A percentile compares a stretch with the other conserved stretches of the same genome.
These are phyloP conservation scores for Diplocarpon rosae DNA, from an alignment of 2,329 filamentous ascomycete species.

Conservation along the genomic window DNA sequence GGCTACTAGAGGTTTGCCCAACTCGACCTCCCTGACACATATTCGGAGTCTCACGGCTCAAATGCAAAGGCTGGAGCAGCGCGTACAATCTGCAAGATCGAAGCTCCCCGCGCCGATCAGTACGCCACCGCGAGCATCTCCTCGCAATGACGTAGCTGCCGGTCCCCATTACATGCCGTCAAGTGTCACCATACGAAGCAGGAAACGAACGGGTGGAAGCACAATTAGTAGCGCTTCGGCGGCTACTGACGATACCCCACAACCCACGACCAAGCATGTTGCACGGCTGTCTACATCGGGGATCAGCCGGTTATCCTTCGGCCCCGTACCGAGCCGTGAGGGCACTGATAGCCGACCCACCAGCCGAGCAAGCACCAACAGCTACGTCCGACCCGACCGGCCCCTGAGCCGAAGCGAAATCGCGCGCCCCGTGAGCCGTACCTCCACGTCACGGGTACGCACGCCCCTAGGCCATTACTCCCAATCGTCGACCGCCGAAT, in stretches of 20 bases:
- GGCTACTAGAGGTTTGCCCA: conserved; percentile 34
- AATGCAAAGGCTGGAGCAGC: conserved; percentile 91
- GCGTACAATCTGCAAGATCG: conserved; percentile 83
- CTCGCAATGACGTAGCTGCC: conserved; percentile 39
- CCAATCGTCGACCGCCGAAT: conserved; percentile 23
- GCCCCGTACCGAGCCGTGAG: conserved; percentile 44
- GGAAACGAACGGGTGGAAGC: conserved; percentile 52
- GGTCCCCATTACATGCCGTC: conserved; percentile 38
- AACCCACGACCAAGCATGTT: conserved; percentile 36
- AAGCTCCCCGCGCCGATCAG: conserved; percentile 74
- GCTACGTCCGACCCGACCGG: conserved; percentile 23
- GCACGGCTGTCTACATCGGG: conserved; percentile 50
- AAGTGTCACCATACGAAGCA: conserved; percentile 54
- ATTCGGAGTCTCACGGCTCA: conserved; percentile 90
- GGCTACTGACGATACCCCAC: conserved; percentile 23
- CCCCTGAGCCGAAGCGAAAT: conserved; percentile 24
- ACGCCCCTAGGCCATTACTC: conserved; percentile 28
- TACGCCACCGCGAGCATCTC: conserved; percentile 73
- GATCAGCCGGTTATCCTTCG: conserved; percentile 52
- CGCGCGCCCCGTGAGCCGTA: conserved; percentile 23
- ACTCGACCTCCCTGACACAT: conserved; percentile 70
- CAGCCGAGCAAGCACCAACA: conserved; percentile 23
- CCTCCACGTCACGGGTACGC: conserved; percentile 25
- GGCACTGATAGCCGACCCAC: conserved; percentile 20
- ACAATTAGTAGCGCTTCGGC: conserved; percentile 25